Evolutionary conservation across 805 yeast species (phyloP).

Genomic region (Suhomyces canberraensis): DNA sequence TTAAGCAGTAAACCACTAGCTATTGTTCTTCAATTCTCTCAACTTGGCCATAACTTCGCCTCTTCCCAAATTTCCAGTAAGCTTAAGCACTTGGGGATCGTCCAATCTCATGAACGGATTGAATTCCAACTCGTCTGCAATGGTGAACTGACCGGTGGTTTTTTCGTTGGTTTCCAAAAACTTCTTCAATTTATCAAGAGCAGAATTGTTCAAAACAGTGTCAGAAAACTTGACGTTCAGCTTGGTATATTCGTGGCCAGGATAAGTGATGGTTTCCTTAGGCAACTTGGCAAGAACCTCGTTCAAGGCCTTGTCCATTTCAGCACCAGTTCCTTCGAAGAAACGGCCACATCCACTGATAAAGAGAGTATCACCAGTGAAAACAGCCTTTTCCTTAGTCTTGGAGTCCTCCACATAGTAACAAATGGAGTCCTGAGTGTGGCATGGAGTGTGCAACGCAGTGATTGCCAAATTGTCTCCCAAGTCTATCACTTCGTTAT

Average conservation of each 20-base stretch:
- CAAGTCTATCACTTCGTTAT: slow-evolving; percentile 56
- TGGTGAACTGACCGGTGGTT: slow-evolving; percentile 84
- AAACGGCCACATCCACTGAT: slow-evolving; percentile 95
- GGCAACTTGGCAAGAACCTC: slow-evolving; percentile 59
- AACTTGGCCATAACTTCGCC: slow-evolving; percentile 66
- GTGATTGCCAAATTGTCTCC: slow-evolving; percentile 65
- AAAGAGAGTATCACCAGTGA: slow-evolving; percentile 95
- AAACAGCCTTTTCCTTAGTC: slow-evolving; percentile 68
- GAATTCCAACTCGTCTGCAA: slow-evolving; percentile 73
- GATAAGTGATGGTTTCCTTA: slow-evolving; percentile 68
- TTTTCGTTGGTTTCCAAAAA: slow-evolving; percentile 55
- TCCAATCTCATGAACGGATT: slow-evolving; percentile 86
- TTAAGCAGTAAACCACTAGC: too few species aligned
- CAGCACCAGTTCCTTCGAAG: slow-evolving; percentile 82
- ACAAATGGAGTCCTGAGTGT: slow-evolving; percentile 94
- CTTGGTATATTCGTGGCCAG: slow-evolving; percentile 95
- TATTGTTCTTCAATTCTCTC: slow-evolving; percentile 71
- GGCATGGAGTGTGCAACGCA: slow-evolving; percentile 95
- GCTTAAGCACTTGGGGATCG: slow-evolving; percentile 59
- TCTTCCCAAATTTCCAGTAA: slow-evolving; percentile 50
- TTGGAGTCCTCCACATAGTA: slow-evolving; percentile 67
- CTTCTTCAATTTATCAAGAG: slow-evolving; percentile 51
- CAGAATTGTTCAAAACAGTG: slow-evolving; percentile 53
- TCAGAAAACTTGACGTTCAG: slow-evolving; percentile 77
- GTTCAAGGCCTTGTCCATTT: slow-evolving; percentile 75